These are phyloP conservation scores for Conidiobolus coronatus DNA, from an alignment of 371 early-diverging fungal genomes.

Conservation along the genomic window DNA sequence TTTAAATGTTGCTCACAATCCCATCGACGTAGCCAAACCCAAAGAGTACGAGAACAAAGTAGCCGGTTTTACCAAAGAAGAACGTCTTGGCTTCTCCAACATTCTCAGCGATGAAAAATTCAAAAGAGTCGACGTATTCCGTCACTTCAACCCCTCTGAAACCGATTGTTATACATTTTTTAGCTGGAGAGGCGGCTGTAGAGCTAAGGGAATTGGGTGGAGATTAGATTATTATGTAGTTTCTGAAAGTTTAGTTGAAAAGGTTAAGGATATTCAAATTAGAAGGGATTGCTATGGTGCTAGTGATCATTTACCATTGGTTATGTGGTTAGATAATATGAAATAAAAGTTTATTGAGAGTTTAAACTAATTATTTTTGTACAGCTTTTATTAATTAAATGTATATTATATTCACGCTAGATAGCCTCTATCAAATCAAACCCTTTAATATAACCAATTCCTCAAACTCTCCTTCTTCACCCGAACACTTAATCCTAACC, in stretches of 20 bases:
- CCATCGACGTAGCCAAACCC: conserved; percentile 62
- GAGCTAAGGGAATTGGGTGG: conserved; percentile 65
- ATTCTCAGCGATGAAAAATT: conserved; percentile 17
- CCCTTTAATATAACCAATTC: no score
- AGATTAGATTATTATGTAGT: conserved; percentile 71
- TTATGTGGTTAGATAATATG: conserved; percentile 20
- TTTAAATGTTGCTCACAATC: conserved; percentile 70
- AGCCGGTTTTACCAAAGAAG: conserved; percentile 70
- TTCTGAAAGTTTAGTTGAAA: conserved; percentile 27
- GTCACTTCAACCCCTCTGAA: conserved; percentile 43
- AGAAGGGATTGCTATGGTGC: conserved; percentile 68
- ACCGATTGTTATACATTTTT: conserved; percentile 56
- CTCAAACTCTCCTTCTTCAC: no score
- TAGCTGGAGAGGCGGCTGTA: conserved; percentile 46
- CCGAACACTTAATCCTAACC: no score
- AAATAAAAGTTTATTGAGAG: no score
- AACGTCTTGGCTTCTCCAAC: conserved; percentile 45
- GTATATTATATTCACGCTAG: no score
- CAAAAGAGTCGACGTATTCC: conserved; percentile 51
- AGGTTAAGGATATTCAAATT: conserved; percentile 37
- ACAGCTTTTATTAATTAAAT: no score
- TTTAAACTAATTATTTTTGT: no score
- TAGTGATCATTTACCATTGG: conserved; percentile 72
- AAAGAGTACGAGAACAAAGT: conserved; percentile 32
- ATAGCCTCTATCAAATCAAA: no score